Conservation (phyloP, 768 basidiomycete genomes). For the Amanita rubescens region DNA sequence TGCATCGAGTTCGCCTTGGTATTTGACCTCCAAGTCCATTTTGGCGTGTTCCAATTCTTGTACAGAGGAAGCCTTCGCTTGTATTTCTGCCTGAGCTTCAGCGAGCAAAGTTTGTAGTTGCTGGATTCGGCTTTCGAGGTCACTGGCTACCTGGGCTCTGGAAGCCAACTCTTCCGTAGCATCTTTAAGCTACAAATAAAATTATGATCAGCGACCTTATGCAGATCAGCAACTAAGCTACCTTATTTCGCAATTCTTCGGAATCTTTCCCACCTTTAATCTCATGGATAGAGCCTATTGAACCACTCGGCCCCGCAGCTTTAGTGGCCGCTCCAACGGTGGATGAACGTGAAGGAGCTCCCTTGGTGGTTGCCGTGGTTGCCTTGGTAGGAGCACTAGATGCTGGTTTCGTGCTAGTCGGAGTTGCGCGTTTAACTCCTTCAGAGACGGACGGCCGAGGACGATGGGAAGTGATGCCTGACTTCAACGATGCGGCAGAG, state of each 20-base stretch:
- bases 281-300: slow-evolving; percentile 72
- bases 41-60: slow-evolving; percentile 45
- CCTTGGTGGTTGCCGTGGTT: slow-evolving; percentile 26
- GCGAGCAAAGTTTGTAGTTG: slow-evolving; percentile 45
- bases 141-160: slow-evolving; percentile 42
- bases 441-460: slow-evolving; percentile 64
- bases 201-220: not conserved
- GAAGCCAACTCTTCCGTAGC: slow-evolving; percentile 43
- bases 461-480: slow-evolving; percentile 33
- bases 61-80: slow-evolving; percentile 36
- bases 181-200: slow-evolving; percentile 47
- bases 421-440: slow-evolving; percentile 41
- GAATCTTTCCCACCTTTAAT: slow-evolving; percentile 38
- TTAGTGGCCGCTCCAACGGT: slow-evolving; percentile 29
- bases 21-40: slow-evolving; percentile 30
- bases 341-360: slow-evolving; percentile 20
- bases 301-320: slow-evolving; percentile 41
- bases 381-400: slow-evolving; percentile 26
- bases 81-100: slow-evolving; percentile 35
- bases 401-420: slow-evolving; percentile 33
- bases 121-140: slow-evolving; percentile 47
- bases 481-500: slow-evolving; percentile 40
- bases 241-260: slow-evolving; percentile 22
- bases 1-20: not conserved
- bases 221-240: not conserved